Percentiles rank a stretch among this genome's conserved stretches.
Conservation (phyloP, 139 green algal genomes). For the Chlorella ohadii region DNA sequence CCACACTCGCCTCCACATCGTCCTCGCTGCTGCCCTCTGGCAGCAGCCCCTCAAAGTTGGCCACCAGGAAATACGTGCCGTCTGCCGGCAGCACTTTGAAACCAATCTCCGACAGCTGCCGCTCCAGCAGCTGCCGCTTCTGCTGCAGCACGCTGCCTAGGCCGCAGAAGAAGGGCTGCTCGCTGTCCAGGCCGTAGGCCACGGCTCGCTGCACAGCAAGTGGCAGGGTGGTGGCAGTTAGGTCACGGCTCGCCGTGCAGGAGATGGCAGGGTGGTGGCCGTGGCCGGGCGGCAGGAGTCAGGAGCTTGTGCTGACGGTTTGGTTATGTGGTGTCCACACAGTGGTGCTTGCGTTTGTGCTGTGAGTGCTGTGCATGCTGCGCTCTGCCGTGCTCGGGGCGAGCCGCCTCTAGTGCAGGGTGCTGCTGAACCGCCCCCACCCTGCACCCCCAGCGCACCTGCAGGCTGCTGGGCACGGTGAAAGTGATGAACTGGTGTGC, state of each 20-base stretch:
- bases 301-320: too few relatives aligned
- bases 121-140: constrained; percentile 62
- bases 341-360: too few relatives aligned
- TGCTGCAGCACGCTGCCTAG: constrained; percentile 49
- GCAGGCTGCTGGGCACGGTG: constrained; percentile 75
- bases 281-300: too few relatives aligned
- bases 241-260: too few relatives aligned
- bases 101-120: constrained; percentile 58
- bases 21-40: constrained; percentile 27
- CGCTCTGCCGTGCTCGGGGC: too few relatives aligned
- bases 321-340: too few relatives aligned
- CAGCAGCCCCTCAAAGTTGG: constrained; percentile 61
- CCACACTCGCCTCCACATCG: constrained; percentile 25
- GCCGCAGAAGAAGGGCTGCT: constrained; percentile 71
- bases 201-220: constrained; percentile 74
- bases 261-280: too few relatives aligned
- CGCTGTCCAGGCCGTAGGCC: constrained; percentile 73
- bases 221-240: too few relatives aligned
- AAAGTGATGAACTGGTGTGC: constrained; percentile 89
- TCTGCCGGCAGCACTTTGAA: constrained; percentile 55
- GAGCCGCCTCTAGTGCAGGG: too few relatives aligned
- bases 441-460: neutral
- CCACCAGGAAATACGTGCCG: constrained; percentile 86
- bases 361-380: too few relatives aligned
- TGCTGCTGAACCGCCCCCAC: too few relatives aligned